Evolutionary conservation across 148 eudicot genomes (phyloP).

Genomic region (Rhododendron henanense): DNA sequence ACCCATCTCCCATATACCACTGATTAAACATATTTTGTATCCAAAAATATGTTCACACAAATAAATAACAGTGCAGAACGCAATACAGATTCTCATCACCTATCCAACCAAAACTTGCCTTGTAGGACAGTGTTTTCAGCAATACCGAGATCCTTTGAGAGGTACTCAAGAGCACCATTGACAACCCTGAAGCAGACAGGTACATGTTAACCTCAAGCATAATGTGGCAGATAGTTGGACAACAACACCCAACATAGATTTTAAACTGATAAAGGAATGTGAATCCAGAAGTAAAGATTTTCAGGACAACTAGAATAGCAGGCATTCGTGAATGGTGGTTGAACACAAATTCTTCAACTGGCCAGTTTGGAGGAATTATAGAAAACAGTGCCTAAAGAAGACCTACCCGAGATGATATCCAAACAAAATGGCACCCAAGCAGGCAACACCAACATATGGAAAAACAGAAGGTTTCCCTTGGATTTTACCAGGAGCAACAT

Average conservation of each 20-base stretch:
- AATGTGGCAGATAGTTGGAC: not conserved
- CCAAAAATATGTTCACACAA: not conserved
- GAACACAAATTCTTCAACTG: not conserved
- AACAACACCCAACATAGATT: not conserved
- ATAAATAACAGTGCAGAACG: not conserved
- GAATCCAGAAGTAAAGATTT: not conserved
- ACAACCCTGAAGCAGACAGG: slow-evolving; percentile 66
- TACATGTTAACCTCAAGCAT: not conserved
- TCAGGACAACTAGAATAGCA: not conserved
- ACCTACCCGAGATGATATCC: slow-evolving; percentile 99
- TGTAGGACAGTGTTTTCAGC: slow-evolving; percentile 77
- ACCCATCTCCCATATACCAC: not conserved
- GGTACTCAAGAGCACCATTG: slow-evolving; percentile 91
- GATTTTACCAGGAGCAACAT: slow-evolving; percentile 44
- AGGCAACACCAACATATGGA: slow-evolving; percentile 96
- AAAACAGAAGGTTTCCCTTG: slow-evolving; percentile 78
- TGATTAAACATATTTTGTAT: not conserved
- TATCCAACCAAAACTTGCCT: slow-evolving; percentile 53
- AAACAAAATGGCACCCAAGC: slow-evolving; percentile 94
- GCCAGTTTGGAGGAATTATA: not conserved
- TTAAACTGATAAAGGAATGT: not conserved
- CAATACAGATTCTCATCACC: not conserved
- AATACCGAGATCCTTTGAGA: slow-evolving; percentile 86
- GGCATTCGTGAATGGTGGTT: not conserved
- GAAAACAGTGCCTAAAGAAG: not conserved